Evolutionary conservation across 371 early-diverging fungal species (phyloP), one percentile per base, ranked within the genome.

Genomic region (Blakeslea trispora): DNA sequence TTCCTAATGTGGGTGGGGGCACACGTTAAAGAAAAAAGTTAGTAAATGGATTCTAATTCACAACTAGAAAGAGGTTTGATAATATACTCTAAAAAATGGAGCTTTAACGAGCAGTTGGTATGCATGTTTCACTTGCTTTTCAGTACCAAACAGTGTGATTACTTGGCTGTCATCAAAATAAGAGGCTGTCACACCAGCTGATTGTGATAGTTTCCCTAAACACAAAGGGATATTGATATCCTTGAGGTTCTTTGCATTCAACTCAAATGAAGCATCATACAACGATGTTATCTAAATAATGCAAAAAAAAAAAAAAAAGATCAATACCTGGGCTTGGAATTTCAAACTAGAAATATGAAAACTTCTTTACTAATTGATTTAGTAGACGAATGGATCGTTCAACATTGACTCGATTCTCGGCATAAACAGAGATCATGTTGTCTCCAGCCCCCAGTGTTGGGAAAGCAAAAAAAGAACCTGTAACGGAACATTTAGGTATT

Each of bases 301-400:
- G n/a, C n/a, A n/a, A n/a, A n/a, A n/a, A n/a, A n/a, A n/a, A n/a
- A n/a, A n/a, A n/a, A n/a, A n/a, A n/a, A n/a, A n/a, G n/a, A n/a
- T n/a, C n/a, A n/a, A n/a, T n/a, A n/a, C n/a, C n/a, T n/a, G n/a
- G n/a, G n/a, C n/a, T n/a, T n/a, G n/a, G n/a, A n/a, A n/a, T n/a
- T n/a, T n/a, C n/a, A n/a, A n/a, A n/a, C n/a, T n/a, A n/a, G n/a
- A n/a, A n/a, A n/a, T n/a, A n/a, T n/a, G n/a, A n/a, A n/a, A n/a
- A n/a, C n/a, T 37, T 37, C 11, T 10, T 37, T 77, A 86, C 88
- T 79, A 90, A 53, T 45, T 75, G 74, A 73, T 86, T 88, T 21
- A 92, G 59, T 1, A 85, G 78, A 34, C 90, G 68, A 32, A 89
- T 66, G 5, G 91, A 85, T 13, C 92, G 77, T 53, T 88, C 88